Percentiles rank a stretch among this genome's conserved stretches.
Conservation (phyloP, 805 yeast genomes). For the Suhomyces canberraensis region DNA sequence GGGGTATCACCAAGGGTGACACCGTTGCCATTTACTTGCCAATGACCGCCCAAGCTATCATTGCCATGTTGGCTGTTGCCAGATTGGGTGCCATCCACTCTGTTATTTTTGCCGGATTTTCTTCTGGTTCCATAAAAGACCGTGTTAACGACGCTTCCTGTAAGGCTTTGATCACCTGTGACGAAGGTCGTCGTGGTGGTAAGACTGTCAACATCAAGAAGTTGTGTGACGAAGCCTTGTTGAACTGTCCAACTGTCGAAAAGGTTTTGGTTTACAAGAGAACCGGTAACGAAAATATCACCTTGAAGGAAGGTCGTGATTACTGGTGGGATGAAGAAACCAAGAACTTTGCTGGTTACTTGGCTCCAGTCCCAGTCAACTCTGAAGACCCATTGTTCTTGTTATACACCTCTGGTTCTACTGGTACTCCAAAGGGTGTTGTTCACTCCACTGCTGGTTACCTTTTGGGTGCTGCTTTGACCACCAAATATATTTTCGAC, state of each 20-base stretch:
- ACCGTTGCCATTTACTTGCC: conserved; percentile 85
- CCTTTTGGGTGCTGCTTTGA: conserved; percentile 66
- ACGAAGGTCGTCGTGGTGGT: conserved; percentile 83
- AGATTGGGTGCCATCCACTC: conserved; percentile 84
- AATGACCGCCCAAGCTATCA: conserved; percentile 78
- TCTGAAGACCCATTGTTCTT: conserved; percentile 82
- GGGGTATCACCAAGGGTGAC: conserved; percentile 78
- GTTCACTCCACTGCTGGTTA: conserved; percentile 81
- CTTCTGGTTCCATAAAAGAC: conserved; percentile 67
- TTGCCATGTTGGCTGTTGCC: conserved; percentile 72
- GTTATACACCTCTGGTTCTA: conserved; percentile 82
- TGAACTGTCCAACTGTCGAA: conserved; percentile 60
- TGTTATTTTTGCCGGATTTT: conserved; percentile 83
- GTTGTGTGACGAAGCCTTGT: conserved; percentile 77
- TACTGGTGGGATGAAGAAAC: conserved; percentile 75
- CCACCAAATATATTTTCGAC: conserved; percentile 76
- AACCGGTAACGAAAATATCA: conserved; percentile 59
- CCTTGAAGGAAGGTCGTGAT: conserved; percentile 57
- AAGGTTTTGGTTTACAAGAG: conserved; percentile 72
- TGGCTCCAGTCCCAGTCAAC: conserved; percentile 70
- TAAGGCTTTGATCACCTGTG: conserved; percentile 71
- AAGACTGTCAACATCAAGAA: conserved; percentile 76
- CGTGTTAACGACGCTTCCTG: conserved; percentile 71
- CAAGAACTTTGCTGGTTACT: conserved; percentile 61
- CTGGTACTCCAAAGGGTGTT: conserved; percentile 87